These are phyloP conservation scores for Tolypocladium capitatum DNA, from an alignment of 2,329 filamentous ascomycete species.

Conservation along the genomic window DNA sequence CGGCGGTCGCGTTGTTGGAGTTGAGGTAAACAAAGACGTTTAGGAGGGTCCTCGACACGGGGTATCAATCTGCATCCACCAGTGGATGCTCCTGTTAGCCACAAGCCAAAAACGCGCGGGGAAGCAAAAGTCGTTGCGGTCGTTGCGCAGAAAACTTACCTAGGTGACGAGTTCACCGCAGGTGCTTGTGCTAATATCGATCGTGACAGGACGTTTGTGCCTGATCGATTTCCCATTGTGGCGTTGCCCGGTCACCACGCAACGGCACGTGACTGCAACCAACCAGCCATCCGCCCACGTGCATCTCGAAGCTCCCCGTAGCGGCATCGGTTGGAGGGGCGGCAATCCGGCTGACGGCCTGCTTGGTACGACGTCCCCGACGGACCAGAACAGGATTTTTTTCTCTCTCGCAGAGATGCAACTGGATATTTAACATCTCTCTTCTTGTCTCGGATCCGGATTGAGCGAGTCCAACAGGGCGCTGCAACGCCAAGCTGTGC, in stretches of 20 bases:
- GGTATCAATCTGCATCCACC: neutral
- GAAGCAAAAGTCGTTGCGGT: neutral
- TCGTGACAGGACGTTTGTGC: constrained; percentile 6
- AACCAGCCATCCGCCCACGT: constrained; percentile 22
- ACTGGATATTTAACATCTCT: neutral
- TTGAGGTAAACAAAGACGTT: constrained; percentile 12
- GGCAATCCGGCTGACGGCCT: neutral
- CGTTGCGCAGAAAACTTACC: neutral
- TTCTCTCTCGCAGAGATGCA: neutral
- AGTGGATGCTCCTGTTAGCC: neutral
- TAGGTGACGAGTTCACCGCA: neutral
- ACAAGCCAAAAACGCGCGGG: neutral
- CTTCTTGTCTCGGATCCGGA: neutral
- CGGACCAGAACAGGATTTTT: neutral
- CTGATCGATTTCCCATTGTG: constrained; percentile 15
- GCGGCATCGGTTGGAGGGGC: constrained; percentile 1
- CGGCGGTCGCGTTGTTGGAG: constrained; percentile 2
- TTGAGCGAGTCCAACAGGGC: neutral
- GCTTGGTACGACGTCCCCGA: neutral
- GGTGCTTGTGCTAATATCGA: neutral
- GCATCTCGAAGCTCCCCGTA: constrained; percentile 6
- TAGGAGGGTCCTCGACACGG: neutral
- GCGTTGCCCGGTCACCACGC: constrained; percentile 4
- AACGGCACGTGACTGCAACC: constrained; percentile 14
- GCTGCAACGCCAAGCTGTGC: neutral